A percentile compares a stretch with the other conserved stretches of the same genome.
Evolutionary conservation across 2,329 filamentous ascomycete genomes (phyloP).

Genomic region (Aureobasidium vineae): DNA sequence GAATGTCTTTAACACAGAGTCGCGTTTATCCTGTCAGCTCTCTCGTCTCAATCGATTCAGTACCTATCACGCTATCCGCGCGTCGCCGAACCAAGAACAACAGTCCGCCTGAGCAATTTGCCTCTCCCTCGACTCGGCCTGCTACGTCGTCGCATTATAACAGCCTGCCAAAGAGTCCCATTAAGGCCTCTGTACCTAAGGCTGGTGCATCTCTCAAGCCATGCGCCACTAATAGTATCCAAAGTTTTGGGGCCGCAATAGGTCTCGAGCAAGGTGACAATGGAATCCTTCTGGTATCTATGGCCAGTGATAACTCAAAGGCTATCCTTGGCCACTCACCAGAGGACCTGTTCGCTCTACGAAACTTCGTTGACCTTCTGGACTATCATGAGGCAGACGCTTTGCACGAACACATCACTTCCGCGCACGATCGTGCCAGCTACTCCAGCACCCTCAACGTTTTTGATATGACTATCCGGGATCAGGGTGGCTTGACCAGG

Average conservation of each 20-base stretch:
- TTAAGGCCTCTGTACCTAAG: background rate
- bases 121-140: background rate
- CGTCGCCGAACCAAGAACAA: background rate
- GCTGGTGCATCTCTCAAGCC: background rate
- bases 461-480: background rate
- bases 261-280: background rate
- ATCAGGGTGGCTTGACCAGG: background rate
- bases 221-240: constrained; percentile 3
- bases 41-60: background rate
- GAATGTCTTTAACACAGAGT: constrained; percentile 7
- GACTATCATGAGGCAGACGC: background rate
- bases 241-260: background rate
- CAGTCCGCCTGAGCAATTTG: background rate
- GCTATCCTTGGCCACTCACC: constrained; percentile 8
- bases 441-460: constrained; percentile 2
- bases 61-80: background rate
- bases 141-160: background rate
- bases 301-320: constrained; percentile 5
- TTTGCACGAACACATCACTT: background rate
- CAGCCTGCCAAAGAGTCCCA: background rate
- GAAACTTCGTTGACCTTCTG: background rate
- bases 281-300: background rate
- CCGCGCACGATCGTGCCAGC: background rate
- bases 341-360: background rate
- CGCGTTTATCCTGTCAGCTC: constrained; percentile 11